Conservation (phyloP, 2,329 filamentous ascomycete species). For the Pseudocercospora cruenta region DNA sequence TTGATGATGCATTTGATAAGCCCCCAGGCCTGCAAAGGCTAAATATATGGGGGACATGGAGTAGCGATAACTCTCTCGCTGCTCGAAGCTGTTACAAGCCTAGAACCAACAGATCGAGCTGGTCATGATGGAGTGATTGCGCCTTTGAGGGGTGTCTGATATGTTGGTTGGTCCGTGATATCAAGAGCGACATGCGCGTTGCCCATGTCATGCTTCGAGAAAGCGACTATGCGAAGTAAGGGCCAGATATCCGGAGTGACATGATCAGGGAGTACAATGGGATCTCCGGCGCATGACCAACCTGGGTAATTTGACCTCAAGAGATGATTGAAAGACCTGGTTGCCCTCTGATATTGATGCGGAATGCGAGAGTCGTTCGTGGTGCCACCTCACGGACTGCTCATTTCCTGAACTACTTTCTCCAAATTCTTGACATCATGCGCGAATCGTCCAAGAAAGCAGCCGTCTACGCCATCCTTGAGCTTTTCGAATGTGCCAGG, state of each 20-base stretch:
- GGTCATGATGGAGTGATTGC: background rate
- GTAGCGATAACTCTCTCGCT: background rate
- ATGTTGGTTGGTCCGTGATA: background rate
- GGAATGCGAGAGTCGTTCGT: background rate
- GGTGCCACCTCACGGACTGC: conserved; percentile 10
- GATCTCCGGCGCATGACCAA: no score
- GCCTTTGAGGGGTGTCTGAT: background rate
- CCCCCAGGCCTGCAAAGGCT: background rate
- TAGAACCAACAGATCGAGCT: background rate
- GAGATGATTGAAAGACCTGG: no score
- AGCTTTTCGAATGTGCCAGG: conserved; percentile 73
- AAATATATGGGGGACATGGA: background rate
- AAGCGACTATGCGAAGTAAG: background rate
- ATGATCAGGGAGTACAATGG: background rate
- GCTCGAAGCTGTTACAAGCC: background rate
- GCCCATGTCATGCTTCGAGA: background rate
- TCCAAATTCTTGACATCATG: conserved; percentile 74
- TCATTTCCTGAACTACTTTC: conserved; percentile 72
- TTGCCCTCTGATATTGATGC: background rate
- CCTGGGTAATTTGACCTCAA: no score
- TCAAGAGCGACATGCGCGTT: background rate
- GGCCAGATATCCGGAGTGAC: background rate
- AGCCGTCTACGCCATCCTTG: conserved; percentile 71
- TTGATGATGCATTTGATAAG: conserved; percentile 3
- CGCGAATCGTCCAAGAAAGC: conserved; percentile 80